Percentiles rank a stretch among this genome's conserved stretches.
phyloP scores from a whole-genome alignment of 805 yeast genomes.

The Kluyveromyces starmeri region DNA sequence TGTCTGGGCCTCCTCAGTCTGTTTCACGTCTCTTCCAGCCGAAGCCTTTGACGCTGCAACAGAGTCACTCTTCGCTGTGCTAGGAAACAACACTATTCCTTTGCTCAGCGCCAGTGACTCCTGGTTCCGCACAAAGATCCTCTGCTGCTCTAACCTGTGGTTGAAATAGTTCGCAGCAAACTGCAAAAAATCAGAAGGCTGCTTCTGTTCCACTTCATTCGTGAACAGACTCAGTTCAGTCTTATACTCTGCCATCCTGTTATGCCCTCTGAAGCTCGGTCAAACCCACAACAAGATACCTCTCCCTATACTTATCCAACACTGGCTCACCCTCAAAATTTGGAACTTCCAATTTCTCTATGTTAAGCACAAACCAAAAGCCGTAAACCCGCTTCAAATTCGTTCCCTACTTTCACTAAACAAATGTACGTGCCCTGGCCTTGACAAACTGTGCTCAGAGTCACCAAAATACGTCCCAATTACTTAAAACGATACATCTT shows the following conservation, averaged over 20 bases:
- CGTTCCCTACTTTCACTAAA: too few species aligned
- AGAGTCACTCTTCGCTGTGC: constrained; percentile 31
- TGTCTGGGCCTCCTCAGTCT: neutral
- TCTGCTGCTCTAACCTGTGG: constrained; percentile 50
- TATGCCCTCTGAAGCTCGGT: too few species aligned
- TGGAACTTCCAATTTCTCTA: too few species aligned
- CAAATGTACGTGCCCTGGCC: too few species aligned
- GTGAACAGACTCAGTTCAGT: constrained; percentile 56
- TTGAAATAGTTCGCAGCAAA: constrained; percentile 70
- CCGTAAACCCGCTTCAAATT: too few species aligned
- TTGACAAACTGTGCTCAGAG: too few species aligned
- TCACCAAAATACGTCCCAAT: too few species aligned
- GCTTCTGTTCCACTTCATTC: constrained; percentile 41
- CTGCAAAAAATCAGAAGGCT: constrained; percentile 63
- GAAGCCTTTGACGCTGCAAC: constrained; percentile 22
- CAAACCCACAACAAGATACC: too few species aligned
- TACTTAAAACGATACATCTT: too few species aligned
- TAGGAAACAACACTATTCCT: constrained; percentile 39
- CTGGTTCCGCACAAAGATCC: constrained; percentile 43
- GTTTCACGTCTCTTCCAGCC: constrained; percentile 8
- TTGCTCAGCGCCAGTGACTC: constrained; percentile 38
- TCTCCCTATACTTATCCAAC: too few species aligned
- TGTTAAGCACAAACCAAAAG: too few species aligned
- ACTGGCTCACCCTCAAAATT: too few species aligned
- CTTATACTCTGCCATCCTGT: constrained; percentile 13